Base-by-base conservation (phyloP, 768 basidiomycete species). In the Trametes cinnabarina region DNA sequence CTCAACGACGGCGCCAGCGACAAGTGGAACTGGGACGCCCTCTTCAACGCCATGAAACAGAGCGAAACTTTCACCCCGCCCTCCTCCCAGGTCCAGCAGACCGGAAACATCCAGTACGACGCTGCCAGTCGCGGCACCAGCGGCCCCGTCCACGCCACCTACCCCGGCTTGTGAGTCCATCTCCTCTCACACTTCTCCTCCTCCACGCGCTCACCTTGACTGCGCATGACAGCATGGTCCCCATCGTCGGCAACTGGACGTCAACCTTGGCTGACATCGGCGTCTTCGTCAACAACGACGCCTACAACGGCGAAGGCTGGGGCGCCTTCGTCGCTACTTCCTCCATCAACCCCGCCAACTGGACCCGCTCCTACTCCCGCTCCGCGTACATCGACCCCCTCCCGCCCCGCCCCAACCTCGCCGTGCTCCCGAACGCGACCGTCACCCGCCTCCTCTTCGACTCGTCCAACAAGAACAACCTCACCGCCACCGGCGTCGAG, bases 351-450 rank as follows among this genome's bases (percentile, higher is more conserved):
- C 81, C 82, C 1, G 54, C 74, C 25, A 87, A 86, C 71, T 82
- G 79, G 74, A 85, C 84, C 12, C 79, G 86, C 44, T 84, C 82
- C 1, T 87, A 87, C 71, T 76, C 85, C n/a, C 77, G 82, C 57
- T 79, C 84, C 0, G 80, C 76, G 3, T 87, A 87, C 74, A 82
- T 86, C 68, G 87, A 88, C 69, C 76, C 82, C 4, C 75, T 87
- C 1, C 82, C 85, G 0, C 79, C 83, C 20, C 80, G 86, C 42
- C 55, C 77, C 53, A 89, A 89, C 65, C 77, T 89, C 39, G 80
- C 83, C 64, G 80, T 90, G 58, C 74, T 89, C 22, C 73, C 81
- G 9, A 80, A 82, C 52, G 75, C 80, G 14, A 85, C 83, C 7
- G 87, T 86, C 52, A 81, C 86, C 2, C 75, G 79, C 22, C 71